Conservation (phyloP, 2,329 filamentous ascomycete species). For the Trichoderma atroviride region DNA sequence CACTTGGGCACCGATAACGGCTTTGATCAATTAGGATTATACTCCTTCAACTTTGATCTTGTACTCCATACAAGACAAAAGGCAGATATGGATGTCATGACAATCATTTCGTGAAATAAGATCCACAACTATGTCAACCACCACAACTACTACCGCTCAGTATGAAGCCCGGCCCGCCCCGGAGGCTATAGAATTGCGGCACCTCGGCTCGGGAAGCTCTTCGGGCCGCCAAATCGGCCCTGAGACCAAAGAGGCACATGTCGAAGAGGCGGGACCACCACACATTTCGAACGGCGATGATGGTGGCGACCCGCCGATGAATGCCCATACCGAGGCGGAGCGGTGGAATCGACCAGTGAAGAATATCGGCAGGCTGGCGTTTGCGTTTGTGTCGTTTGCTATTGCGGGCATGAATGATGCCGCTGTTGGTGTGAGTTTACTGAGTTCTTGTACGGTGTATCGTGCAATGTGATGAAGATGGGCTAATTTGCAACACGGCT, state of each 20-base stretch:
- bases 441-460: background rate
- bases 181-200: slow-evolving; percentile 27
- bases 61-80: background rate
- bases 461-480: background rate
- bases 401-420: slow-evolving; percentile 67
- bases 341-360: slow-evolving; percentile 43
- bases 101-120: background rate
- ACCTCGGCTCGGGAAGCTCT: background rate
- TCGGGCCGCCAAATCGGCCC: slow-evolving; percentile 8
- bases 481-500: background rate
- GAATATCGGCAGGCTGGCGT: slow-evolving; percentile 39
- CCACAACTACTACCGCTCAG: slow-evolving; percentile 13
- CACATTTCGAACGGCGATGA: slow-evolving; percentile 11
- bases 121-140: background rate
- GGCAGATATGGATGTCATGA: background rate
- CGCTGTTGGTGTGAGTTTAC: slow-evolving; percentile 55
- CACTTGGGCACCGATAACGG: slow-evolving; percentile 14
- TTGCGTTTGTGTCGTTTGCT: slow-evolving; percentile 60
- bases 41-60: background rate
- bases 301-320: slow-evolving; percentile 29
- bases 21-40: background rate
- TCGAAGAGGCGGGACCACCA: background rate
- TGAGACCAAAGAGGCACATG: background rate
- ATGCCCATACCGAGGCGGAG: slow-evolving; percentile 37
- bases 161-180: background rate